Base-by-base conservation (phyloP, 441 rosid species). In the Kokia cookei region DNA sequence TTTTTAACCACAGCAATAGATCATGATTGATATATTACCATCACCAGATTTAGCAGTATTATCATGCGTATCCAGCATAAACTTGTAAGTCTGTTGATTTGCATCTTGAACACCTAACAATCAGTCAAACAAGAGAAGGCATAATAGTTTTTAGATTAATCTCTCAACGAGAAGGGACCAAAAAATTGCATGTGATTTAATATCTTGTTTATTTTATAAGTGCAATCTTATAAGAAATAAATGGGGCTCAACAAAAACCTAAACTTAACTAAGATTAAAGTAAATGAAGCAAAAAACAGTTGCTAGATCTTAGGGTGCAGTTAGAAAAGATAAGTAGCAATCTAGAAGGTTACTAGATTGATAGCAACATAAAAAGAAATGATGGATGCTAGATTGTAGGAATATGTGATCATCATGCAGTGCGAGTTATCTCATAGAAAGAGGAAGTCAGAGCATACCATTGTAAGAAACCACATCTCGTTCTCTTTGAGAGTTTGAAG, bases 401-500 rank as follows among this genome's bases (percentile, higher is more conserved):
- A 43, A 70, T 19, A 75, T 37, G 73, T 9, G 6, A 60, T 73
- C 61, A 60, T 48, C 32, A 72, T 27, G 57, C 86, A 40, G 65
- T 48, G 7, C 60, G 62, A 73, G 50, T 51, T 19, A 73, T 73
- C 47, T 63, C 50, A 35, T 14, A 50, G 37, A 63, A 22, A 50
- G 51, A 73, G 58, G 7, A 70, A 47, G 22, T 14, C 42, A 8
- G 7, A 42, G 60, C 57, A 48, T 90, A 93, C 99, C 97, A 73
- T 89, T 88, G 22, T 87, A 78, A 67, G 83, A 66, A 69, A 78
- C 77, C 81, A 79, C 47, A 76, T 87, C 90, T 75, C 83, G 92
- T 63, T 92, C 93, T 75, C 81, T 91, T 69, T 82, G 86, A 80
- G 84, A 81, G 85, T 86, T 88, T 65, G 96, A 89, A 70, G 87